phyloP scores from a whole-genome alignment of 2,329 filamentous ascomycete species.

The Claviceps sorghi region DNA sequence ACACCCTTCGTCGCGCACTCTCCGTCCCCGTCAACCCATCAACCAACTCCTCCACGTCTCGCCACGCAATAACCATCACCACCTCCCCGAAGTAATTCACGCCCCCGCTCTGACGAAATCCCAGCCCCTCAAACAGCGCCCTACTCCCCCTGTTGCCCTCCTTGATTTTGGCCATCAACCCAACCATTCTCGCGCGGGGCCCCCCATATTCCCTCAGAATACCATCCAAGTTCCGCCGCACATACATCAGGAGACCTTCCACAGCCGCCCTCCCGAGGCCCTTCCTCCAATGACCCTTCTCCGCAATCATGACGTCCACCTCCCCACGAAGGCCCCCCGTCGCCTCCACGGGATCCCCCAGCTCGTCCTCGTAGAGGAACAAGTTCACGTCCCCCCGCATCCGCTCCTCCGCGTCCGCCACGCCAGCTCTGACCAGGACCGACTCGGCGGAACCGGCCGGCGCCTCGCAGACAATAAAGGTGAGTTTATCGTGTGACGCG shows the following conservation, averaged over 20 bases:
- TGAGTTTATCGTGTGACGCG: constrained; percentile 68
- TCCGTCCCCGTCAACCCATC: constrained; percentile 12
- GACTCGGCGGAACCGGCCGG: background rate
- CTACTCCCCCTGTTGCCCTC: constrained; percentile 38
- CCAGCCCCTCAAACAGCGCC: constrained; percentile 35
- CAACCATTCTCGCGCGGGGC: constrained; percentile 8
- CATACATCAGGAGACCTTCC: constrained; percentile 53
- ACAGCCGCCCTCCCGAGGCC: constrained; percentile 56
- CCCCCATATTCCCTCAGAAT: constrained; percentile 37
- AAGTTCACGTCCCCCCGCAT: constrained; percentile 71
- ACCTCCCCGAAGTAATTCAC: constrained; percentile 48
- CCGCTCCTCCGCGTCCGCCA: constrained; percentile 35
- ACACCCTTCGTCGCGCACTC: constrained; percentile 4
- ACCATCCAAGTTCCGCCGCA: constrained; percentile 33
- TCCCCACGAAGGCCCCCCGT: constrained; percentile 46
- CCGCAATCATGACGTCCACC: constrained; percentile 76
- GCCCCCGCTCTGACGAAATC: constrained; percentile 35
- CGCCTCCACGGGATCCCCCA: background rate
- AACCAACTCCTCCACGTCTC: constrained; percentile 9
- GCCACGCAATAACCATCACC: constrained; percentile 30
- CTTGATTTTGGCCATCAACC: constrained; percentile 44
- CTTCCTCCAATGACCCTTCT: constrained; percentile 35
- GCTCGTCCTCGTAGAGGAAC: constrained; percentile 43
- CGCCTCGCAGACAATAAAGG: constrained; percentile 71
- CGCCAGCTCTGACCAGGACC: constrained; percentile 16